Evolutionary conservation across 306 rosid species (phyloP).

Genomic region (Fagus crenata): DNA sequence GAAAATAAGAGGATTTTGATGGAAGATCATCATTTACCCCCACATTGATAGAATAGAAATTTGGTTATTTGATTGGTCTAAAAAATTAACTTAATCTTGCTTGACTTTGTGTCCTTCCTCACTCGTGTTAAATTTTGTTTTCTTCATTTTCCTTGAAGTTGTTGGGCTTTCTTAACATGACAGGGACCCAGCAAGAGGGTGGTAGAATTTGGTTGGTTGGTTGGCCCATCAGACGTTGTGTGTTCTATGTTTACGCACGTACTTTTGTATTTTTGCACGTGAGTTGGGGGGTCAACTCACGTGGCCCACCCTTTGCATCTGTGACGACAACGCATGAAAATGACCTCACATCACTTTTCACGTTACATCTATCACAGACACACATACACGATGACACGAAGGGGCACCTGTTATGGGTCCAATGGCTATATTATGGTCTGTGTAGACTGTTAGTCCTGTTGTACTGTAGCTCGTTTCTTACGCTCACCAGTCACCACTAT

Average conservation of each 20-base stretch:
- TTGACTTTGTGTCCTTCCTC: not conserved
- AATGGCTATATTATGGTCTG: not conserved
- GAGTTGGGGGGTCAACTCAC: slow-evolving; percentile 48
- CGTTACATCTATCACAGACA: slow-evolving; percentile 21
- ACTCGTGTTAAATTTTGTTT: not conserved
- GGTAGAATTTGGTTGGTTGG: slow-evolving; percentile 6
- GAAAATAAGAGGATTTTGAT: too few relatives aligned
- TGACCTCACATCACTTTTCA: slow-evolving; percentile 38
- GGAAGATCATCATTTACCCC: too few relatives aligned
- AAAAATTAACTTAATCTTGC: not conserved
- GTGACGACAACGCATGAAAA: slow-evolving; percentile 30
- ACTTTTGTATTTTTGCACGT: slow-evolving; percentile 46
- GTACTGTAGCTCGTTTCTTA: too few relatives aligned
- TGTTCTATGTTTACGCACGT: not conserved
- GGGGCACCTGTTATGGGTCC: not conserved
- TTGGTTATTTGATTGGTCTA: not conserved
- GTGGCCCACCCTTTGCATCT: slow-evolving; percentile 44
- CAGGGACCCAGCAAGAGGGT: not conserved
- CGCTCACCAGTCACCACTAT: too few relatives aligned
- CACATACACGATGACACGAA: not conserved
- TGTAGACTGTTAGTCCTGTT: too few relatives aligned
- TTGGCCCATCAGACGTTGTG: not conserved
- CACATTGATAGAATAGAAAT: not conserved
- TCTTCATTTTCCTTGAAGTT: not conserved
- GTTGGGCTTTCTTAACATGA: not conserved